Evolutionary conservation across 352 stramenopile genomes (phyloP).

Genomic region (Globisporangium canariense): DNA sequence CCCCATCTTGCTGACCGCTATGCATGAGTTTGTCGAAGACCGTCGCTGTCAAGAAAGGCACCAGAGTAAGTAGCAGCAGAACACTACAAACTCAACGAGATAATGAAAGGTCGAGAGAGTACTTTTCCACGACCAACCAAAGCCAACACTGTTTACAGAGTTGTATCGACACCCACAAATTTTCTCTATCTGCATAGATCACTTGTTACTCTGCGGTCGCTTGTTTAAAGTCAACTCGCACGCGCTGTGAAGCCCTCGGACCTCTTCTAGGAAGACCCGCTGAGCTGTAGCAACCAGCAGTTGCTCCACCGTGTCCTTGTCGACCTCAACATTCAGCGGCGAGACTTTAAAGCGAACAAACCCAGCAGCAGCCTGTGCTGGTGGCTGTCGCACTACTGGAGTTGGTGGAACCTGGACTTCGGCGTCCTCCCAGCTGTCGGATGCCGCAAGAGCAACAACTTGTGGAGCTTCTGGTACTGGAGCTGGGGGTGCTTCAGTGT

Average conservation of each 20-base stretch:
- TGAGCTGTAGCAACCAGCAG: conserved; percentile 26
- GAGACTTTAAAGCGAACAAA: conserved; percentile 38
- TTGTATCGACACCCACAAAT: too few species aligned
- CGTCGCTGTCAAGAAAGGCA: too few species aligned
- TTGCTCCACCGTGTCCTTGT: conserved; percentile 11
- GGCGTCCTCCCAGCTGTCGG: conserved; percentile 18
- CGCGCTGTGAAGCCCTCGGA: background rate
- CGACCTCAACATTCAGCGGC: conserved; percentile 23
- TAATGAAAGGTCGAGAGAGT: background rate
- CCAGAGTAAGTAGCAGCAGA: too few species aligned
- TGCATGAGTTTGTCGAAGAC: too few species aligned
- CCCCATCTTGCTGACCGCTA: too few species aligned
- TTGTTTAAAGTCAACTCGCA: conserved; percentile 8
- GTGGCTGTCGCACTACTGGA: conserved; percentile 4
- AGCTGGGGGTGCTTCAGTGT: conserved; percentile 25
- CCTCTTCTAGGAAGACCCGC: conserved; percentile 11
- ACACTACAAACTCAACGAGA: too few species aligned
- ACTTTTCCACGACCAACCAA: background rate
- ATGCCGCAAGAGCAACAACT: conserved; percentile 5
- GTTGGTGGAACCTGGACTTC: background rate
- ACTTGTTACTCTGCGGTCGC: background rate
- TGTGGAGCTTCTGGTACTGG: background rate
- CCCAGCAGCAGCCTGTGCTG: conserved; percentile 10
- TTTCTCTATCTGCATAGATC: background rate
- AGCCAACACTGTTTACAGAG: too few species aligned